Percentiles rank a stretch among this genome's conserved stretches.
phyloP scores from a whole-genome alignment of 2,329 filamentous ascomycete species.

The Penicillium frequentans region DNA sequence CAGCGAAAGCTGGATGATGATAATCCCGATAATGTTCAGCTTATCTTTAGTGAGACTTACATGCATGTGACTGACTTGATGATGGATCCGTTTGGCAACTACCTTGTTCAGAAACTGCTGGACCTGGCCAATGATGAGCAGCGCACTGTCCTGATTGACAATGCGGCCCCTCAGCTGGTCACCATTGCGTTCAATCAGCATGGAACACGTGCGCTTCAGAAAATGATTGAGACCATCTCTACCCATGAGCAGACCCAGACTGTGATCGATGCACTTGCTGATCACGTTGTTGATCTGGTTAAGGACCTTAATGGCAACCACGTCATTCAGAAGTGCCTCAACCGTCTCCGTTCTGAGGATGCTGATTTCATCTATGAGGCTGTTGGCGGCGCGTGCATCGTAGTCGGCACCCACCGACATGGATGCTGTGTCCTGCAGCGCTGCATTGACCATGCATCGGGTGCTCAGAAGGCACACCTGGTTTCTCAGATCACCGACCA shows the following conservation, averaged over 20 bases:
- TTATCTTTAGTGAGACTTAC: slow-evolving; percentile 93
- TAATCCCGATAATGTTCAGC: slow-evolving; percentile 76
- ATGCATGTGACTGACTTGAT: slow-evolving; percentile 94
- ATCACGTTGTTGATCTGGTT: slow-evolving; percentile 88
- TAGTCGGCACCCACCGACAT: slow-evolving; percentile 93
- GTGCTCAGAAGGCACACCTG: slow-evolving; percentile 81
- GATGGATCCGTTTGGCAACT: slow-evolving; percentile 99
- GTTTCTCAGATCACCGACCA: slow-evolving; percentile 85
- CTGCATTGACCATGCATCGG: slow-evolving; percentile 95
- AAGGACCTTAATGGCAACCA: slow-evolving; percentile 98
- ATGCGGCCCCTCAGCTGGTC: slow-evolving; percentile 82
- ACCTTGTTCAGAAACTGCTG: slow-evolving; percentile 96
- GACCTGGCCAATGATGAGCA: slow-evolving; percentile 95
- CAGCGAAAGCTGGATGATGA: slow-evolving; percentile 97
- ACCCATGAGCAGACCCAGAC: slow-evolving; percentile 81
- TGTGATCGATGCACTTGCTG: slow-evolving; percentile 80
- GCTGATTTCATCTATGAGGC: slow-evolving; percentile 97
- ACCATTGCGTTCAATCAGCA: slow-evolving; percentile 96
- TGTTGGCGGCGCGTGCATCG: slow-evolving; percentile 81
- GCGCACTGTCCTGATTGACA: slow-evolving; percentile 87
- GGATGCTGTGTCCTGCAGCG: slow-evolving; percentile 97
- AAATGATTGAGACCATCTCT: slow-evolving; percentile 98
- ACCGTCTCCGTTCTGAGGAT: slow-evolving; percentile 80
- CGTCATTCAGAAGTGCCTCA: slow-evolving; percentile 98
- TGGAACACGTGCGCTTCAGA: slow-evolving; percentile 92